Evolutionary conservation across 306 rosid genomes (phyloP).

Genomic region (Spatholobus suberectus): DNA sequence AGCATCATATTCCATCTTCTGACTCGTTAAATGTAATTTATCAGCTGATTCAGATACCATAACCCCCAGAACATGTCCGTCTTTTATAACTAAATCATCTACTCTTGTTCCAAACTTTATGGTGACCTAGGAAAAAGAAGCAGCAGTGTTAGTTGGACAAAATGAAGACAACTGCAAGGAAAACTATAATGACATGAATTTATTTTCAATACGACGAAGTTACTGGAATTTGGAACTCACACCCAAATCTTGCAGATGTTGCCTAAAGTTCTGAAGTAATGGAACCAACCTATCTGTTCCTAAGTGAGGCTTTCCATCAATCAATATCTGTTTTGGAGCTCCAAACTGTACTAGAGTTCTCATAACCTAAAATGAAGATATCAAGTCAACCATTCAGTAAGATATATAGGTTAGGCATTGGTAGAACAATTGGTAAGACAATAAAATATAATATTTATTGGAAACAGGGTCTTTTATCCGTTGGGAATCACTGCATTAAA

Average conservation of each 20-base stretch:
- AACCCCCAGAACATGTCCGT: constrained; percentile 69
- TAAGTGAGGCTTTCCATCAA: constrained; percentile 92
- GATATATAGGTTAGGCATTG: constrained; percentile 12
- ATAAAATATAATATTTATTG: neutral
- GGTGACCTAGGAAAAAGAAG: constrained; percentile 63
- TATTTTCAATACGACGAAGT: constrained; percentile 35
- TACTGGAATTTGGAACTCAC: constrained; percentile 71
- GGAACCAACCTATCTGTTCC: constrained; percentile 98
- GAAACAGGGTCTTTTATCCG: neutral
- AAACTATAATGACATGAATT: constrained; percentile 17
- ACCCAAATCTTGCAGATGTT: constrained; percentile 77
- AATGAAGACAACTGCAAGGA: constrained; percentile 36
- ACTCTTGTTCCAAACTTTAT: constrained; percentile 92
- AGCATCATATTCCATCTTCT: constrained; percentile 78
- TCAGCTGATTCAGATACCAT: constrained; percentile 76
- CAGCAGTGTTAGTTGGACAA: constrained; percentile 27
- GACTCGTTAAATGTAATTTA: constrained; percentile 52
- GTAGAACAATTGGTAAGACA: neutral
- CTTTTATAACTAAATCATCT: constrained; percentile 76
- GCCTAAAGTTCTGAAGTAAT: constrained; percentile 88
- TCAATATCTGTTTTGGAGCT: constrained; percentile 83
- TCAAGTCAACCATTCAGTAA: constrained; percentile 28
- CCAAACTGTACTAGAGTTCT: constrained; percentile 91
- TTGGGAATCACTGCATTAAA: neutral
- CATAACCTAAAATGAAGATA: constrained; percentile 73